Base-by-base conservation (phyloP, 805 yeast genomes). In the Metschnikowia cubensis region DNA sequence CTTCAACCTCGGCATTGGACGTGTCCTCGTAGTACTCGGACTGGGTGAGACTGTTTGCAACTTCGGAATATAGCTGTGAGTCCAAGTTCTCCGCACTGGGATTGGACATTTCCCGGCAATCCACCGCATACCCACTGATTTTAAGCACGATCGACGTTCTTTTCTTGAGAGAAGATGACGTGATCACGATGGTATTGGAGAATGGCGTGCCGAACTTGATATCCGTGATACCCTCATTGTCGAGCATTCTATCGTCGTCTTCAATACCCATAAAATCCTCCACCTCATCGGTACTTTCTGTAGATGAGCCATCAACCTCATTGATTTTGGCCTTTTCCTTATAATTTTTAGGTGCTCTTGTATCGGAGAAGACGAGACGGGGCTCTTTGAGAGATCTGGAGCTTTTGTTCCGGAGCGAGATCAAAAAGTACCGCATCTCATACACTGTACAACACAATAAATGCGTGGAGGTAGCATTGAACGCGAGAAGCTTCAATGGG, bases 211-310 rank as follows among this genome's bases (percentile, higher is more conserved):
- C 76, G 63, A 90, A 86, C 49, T 79, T 78, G 6, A 88, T 68
- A 54, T 84, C 87, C 0, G 98, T 92, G 35, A 92, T 88, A 2
- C 97, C 97, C 63, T 91, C 97, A 50, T 88, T 82, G 53, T 88
- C 95, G 56, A 86, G 68, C 74, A 69, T 69, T 39, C 65, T 53
- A 36, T 63, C 66, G 42, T 57, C 59, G 35, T 57, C 61, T 18
- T 52, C 54, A 13, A 46, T 50, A 4, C 42, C 48, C 22, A 46
- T 35, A 8, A 51, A 48, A 7, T 42, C 51, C 13, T 50, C 59
- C 10, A 45, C 21, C 7, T 44, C 47, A 13, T 54, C 57, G 6
- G 42, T 42, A 8, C 50, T 38, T 7, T 50, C 56, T 2, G 47
- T 51, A 3, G 55, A 56, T 4, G 53, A 62, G 7, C 54, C 46